These are phyloP conservation scores for Yamadazyma triangularis DNA, from an alignment of 1,139 yeast species.

Conservation along the genomic window DNA sequence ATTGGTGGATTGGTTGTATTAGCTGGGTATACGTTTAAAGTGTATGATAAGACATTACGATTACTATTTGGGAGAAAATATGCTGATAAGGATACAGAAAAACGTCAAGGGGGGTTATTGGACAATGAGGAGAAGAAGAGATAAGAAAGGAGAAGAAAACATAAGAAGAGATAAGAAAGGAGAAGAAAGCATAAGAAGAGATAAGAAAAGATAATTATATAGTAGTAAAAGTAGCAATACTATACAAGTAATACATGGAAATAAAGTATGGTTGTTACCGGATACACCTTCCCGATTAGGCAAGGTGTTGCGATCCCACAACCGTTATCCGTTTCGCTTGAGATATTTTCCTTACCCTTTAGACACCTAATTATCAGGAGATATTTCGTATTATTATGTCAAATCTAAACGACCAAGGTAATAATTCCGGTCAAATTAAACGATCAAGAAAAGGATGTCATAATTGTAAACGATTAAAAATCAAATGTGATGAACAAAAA, in stretches of 20 bases:
- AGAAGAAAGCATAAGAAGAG: not conserved
- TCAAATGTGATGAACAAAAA: constrained; percentile 49
- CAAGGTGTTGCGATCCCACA: too few species aligned
- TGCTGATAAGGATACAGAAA: constrained; percentile 55
- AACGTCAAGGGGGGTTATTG: constrained; percentile 34
- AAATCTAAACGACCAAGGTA: too few species aligned
- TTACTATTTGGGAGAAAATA: constrained; percentile 47
- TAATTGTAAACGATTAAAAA: constrained; percentile 61
- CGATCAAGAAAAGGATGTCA: constrained; percentile 53
- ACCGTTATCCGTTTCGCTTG: too few species aligned
- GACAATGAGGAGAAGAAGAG: constrained; percentile 8
- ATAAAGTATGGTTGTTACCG: too few species aligned
- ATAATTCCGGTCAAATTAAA: constrained; percentile 5
- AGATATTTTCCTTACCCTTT: too few species aligned
- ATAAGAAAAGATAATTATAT: too few species aligned
- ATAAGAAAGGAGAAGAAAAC: not conserved
- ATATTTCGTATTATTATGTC: too few species aligned
- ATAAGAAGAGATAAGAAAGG: not conserved
- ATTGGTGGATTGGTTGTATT: constrained; percentile 66
- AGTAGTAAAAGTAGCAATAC: too few species aligned
- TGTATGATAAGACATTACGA: constrained; percentile 43
- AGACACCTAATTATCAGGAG: too few species aligned
- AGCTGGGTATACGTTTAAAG: constrained; percentile 43
- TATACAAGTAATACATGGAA: too few species aligned
- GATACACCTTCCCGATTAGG: too few species aligned